These are phyloP conservation scores for Ensete ventricosum DNA, from an alignment of 176 grass and related monocot genomes.

Conservation along the genomic window DNA sequence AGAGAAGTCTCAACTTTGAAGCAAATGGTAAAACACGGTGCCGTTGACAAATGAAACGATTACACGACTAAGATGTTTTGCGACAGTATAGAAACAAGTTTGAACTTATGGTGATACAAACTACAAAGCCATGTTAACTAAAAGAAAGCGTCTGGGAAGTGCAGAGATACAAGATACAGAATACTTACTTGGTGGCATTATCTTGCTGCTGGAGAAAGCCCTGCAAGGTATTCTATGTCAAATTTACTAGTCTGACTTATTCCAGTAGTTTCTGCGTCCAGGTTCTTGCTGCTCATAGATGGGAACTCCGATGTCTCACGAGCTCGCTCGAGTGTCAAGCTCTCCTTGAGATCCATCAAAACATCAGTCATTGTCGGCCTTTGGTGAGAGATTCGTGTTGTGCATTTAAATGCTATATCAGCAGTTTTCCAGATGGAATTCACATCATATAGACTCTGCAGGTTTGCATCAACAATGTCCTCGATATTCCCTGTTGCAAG, in stretches of 20 bases:
- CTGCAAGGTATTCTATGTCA: background rate
- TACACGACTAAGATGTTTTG: no score
- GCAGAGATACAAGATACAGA: background rate
- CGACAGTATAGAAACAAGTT: background rate
- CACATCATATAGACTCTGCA: constrained; percentile 20
- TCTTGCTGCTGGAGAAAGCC: constrained; percentile 4
- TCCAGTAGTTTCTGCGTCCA: background rate
- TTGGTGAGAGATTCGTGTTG: background rate
- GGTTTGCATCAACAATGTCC: constrained; percentile 23
- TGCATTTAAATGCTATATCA: constrained; percentile 33
- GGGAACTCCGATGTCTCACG: background rate
- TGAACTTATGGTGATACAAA: background rate
- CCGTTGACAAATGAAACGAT: no score
- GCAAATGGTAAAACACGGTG: no score
- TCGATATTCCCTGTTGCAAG: constrained; percentile 25
- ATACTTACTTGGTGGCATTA: background rate
- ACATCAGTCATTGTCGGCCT: constrained; percentile 35
- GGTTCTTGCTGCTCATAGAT: background rate
- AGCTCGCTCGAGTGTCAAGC: background rate
- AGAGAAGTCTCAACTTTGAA: no score
- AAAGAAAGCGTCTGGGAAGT: background rate
- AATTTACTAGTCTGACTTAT: background rate
- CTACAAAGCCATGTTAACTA: background rate
- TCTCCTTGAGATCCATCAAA: constrained; percentile 23
- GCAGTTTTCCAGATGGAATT: constrained; percentile 33